Evolutionary conservation across 352 stramenopile genomes (phyloP).

Genomic region (Globisporangium iwayamae): DNA sequence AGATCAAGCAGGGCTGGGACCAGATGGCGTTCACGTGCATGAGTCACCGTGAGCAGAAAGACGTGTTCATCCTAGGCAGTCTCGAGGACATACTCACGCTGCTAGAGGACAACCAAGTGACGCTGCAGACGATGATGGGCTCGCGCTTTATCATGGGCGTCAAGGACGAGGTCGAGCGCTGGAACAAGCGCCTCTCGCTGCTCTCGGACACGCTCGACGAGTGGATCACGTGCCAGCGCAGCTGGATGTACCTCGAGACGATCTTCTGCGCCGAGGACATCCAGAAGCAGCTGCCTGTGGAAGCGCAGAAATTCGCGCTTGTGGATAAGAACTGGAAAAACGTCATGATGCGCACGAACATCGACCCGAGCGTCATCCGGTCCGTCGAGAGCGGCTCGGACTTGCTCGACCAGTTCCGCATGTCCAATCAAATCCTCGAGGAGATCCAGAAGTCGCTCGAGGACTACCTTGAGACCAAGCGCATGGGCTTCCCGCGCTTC

Average conservation of each 20-base stretch:
- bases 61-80: slow-evolving; percentile 89
- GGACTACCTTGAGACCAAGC: slow-evolving; percentile 91
- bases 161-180: slow-evolving; percentile 88
- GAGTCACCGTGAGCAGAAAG: slow-evolving; percentile 79
- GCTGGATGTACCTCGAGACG: slow-evolving; percentile 89
- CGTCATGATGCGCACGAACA: slow-evolving; percentile 77
- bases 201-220: slow-evolving; percentile 83
- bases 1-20: slow-evolving; percentile 89
- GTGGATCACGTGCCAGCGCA: slow-evolving; percentile 81
- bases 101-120: slow-evolving; percentile 91
- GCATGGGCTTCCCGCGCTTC: slow-evolving; percentile 90
- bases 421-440: slow-evolving; percentile 84
- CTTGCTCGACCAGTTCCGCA: slow-evolving; percentile 79
- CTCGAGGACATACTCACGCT: slow-evolving; percentile 89
- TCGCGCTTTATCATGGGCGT: slow-evolving; percentile 90
- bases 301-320: slow-evolving; percentile 82
- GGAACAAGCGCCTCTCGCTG: slow-evolving; percentile 85
- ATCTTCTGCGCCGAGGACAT: slow-evolving; percentile 89
- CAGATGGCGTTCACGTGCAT: slow-evolving; percentile 83
- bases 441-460: slow-evolving; percentile 91
- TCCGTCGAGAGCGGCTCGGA: slow-evolving; percentile 71
- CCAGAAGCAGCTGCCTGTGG: slow-evolving; percentile 83
- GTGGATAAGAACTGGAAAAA: slow-evolving; percentile 87
- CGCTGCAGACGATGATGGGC: slow-evolving; percentile 91
- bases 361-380: slow-evolving; percentile 71